Conservation (phyloP, 129 eudicot genomes). For the Mikania micrantha region DNA sequence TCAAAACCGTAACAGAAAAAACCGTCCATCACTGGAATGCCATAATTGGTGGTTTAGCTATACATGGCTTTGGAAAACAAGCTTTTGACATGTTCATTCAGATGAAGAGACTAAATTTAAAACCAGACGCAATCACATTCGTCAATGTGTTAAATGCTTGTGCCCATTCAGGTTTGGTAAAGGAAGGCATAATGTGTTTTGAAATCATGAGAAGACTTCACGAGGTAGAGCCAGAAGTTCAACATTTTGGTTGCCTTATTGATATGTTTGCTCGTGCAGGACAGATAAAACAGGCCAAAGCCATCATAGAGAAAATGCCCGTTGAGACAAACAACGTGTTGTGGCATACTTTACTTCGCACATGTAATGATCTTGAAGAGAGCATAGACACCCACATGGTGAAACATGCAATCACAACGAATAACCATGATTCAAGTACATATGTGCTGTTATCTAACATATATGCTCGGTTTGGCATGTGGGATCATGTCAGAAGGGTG, state of each 20-base stretch:
- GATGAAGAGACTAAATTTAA: conserved; percentile 39
- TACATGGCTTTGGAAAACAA: conserved; percentile 58
- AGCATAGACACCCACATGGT: conserved; percentile 33
- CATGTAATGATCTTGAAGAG: conserved; percentile 43
- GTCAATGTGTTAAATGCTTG: conserved; percentile 61
- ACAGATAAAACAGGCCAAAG: conserved; percentile 43
- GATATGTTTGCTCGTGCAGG: conserved; percentile 74
- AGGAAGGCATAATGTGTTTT: conserved; percentile 64
- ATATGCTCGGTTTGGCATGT: conserved; percentile 55
- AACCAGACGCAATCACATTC: conserved; percentile 64
- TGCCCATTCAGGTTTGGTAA: conserved; percentile 67
- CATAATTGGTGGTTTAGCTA: conserved; percentile 69
- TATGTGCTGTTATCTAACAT: conserved; percentile 64
- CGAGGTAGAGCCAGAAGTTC: conserved; percentile 49
- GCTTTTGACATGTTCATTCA: conserved; percentile 57
- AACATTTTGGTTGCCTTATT: conserved; percentile 73
- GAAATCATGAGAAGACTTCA: conserved; percentile 57
- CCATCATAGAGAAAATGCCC: conserved; percentile 53
- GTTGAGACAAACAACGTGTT: conserved; percentile 57
- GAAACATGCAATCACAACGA: conserved; percentile 27
- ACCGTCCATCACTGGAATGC: conserved; percentile 75
- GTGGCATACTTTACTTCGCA: conserved; percentile 53
- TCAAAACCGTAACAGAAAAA: conserved; percentile 35
- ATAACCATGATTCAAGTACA: conserved; percentile 34
- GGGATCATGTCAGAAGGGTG: conserved; percentile 57